Conservation (phyloP, 805 yeast genomes). For the Yarrowia porcina region DNA sequence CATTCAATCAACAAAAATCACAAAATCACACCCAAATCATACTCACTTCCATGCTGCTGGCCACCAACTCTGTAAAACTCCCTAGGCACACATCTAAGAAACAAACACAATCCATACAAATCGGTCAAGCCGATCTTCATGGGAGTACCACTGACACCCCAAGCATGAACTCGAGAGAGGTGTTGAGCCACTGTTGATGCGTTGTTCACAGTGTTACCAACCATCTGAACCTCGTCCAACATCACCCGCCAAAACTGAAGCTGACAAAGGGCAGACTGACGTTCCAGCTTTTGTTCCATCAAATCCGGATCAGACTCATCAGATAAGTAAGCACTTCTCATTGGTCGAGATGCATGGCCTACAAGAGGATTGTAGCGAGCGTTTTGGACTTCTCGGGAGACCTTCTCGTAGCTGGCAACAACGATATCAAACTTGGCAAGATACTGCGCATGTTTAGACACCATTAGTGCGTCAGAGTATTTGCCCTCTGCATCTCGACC, state of each 20-base stretch:
- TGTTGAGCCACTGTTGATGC: conserved; percentile 78
- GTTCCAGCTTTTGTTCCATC: conserved; percentile 26
- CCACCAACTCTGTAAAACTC: background rate
- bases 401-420: conserved; percentile 68
- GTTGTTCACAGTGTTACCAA: conserved; percentile 65
- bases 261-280: conserved; percentile 68
- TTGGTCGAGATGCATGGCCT: conserved; percentile 4
- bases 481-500: background rate
- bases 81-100: conserved; percentile 59
- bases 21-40: too few species aligned
- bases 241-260: conserved; percentile 87
- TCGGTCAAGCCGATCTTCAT: conserved; percentile 65
- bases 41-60: too few species aligned
- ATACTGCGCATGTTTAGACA: conserved; percentile 46
- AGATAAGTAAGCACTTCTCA: conserved; percentile 39
- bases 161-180: conserved; percentile 81
- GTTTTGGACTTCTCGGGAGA: conserved; percentile 72
- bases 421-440: conserved; percentile 70
- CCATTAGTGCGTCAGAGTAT: background rate
- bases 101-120: conserved; percentile 65
- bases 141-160: conserved; percentile 98
- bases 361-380: conserved; percentile 62
- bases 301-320: conserved; percentile 29
- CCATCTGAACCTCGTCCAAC: conserved; percentile 94
- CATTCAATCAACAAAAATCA: too few species aligned